These are phyloP conservation scores for Exophiala calicioides DNA, from an alignment of 2,329 filamentous ascomycete genomes.

Conservation along the genomic window DNA sequence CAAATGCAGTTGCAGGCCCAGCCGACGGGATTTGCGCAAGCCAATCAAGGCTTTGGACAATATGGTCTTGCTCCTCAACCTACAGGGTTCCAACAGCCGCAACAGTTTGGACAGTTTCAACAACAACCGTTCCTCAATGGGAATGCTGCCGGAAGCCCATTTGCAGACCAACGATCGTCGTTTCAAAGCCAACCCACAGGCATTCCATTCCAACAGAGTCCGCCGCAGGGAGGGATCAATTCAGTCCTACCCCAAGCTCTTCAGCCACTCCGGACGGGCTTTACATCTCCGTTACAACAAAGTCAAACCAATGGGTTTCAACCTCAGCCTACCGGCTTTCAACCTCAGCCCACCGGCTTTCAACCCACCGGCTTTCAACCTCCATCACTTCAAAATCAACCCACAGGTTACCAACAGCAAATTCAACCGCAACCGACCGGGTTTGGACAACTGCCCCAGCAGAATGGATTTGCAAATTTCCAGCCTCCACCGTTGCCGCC, in stretches of 20 bases:
- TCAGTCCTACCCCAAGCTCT: slow-evolving; percentile 56
- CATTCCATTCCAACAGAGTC: slow-evolving; percentile 51
- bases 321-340: slow-evolving; percentile 49
- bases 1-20: slow-evolving; percentile 59
- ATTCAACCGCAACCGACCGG: slow-evolving; percentile 28
- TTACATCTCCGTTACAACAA: slow-evolving; percentile 42
- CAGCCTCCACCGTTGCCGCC: slow-evolving; percentile 57
- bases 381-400: slow-evolving; percentile 31
- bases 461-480: slow-evolving; percentile 55
- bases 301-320: slow-evolving; percentile 47
- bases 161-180: slow-evolving; percentile 54
- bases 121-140: slow-evolving; percentile 57
- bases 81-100: slow-evolving; percentile 54
- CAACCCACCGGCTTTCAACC: slow-evolving; percentile 58
- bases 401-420: slow-evolving; percentile 57
- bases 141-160: slow-evolving; percentile 48
- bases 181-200: slow-evolving; percentile 58
- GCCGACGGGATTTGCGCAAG: slow-evolving; percentile 61
- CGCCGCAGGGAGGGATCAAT: slow-evolving; percentile 50
- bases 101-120: slow-evolving; percentile 49
- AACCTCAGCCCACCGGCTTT: slow-evolving; percentile 68
- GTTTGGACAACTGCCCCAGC: slow-evolving; percentile 42
- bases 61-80: slow-evolving; percentile 48
- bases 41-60: slow-evolving; percentile 34
- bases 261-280: slow-evolving; percentile 52